Evolutionary conservation across 768 basidiomycete genomes (phyloP).

Genomic region (Pholiota conissans): DNA sequence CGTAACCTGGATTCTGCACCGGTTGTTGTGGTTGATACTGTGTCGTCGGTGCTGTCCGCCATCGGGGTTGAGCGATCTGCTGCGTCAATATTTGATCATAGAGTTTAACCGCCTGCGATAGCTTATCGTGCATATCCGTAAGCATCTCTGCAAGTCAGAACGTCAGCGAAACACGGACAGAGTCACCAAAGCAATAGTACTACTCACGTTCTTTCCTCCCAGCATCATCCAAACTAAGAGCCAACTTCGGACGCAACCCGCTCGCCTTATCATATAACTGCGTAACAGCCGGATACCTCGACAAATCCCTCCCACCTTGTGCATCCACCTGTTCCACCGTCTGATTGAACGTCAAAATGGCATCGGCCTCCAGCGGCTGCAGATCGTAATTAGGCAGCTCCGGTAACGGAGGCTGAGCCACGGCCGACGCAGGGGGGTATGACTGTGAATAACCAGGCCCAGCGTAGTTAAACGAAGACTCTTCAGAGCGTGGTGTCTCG

Average conservation of each 20-base stretch:
- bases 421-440: conserved; percentile 36
- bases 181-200: neutral
- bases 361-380: conserved; percentile 77
- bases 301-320: conserved; percentile 75
- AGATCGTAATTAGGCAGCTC: conserved; percentile 80
- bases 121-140: conserved; percentile 91
- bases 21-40: conserved; percentile 35
- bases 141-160: conserved; percentile 62
- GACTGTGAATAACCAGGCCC: conserved; percentile 46
- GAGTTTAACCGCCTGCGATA: conserved; percentile 88
- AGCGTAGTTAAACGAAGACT: conserved; percentile 33
- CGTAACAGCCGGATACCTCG: conserved; percentile 80
- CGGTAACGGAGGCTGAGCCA: conserved; percentile 45
- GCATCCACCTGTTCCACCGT: conserved; percentile 83
- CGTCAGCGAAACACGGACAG: conserved; percentile 4
- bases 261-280: conserved; percentile 85
- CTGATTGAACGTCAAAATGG: conserved; percentile 88
- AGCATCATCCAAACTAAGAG: conserved; percentile 81
- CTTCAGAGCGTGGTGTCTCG: conserved; percentile 51
- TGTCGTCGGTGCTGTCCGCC: conserved; percentile 41
- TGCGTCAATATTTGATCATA: conserved; percentile 89
- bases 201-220: conserved; percentile 77
- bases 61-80: conserved; percentile 73
- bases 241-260: conserved; percentile 76
- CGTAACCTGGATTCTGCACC: conserved; percentile 29